Evolutionary conservation across 176 grass and related monocot genomes (phyloP).

Genomic region (Carex pumila): DNA sequence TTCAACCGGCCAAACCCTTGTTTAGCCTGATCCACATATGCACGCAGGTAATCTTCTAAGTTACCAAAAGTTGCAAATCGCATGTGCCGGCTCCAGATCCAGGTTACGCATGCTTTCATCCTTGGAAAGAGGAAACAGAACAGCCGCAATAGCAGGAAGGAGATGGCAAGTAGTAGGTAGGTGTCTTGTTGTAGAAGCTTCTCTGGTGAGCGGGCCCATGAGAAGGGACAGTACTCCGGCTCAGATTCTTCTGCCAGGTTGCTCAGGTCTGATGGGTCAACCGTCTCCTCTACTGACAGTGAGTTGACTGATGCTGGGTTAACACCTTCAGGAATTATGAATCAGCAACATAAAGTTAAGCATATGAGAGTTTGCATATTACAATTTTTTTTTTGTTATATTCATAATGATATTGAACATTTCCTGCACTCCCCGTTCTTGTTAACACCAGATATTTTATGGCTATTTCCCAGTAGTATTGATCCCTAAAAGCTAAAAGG

Average conservation of each 20-base stretch:
- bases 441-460: neutral
- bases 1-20: constrained; percentile 42
- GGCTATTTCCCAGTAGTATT: neutral
- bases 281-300: constrained; percentile 27
- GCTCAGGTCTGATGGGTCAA: constrained; percentile 37
- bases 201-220: constrained; percentile 91
- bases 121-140: constrained; percentile 59
- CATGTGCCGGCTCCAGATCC: constrained; percentile 60
- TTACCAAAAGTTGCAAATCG: constrained; percentile 46
- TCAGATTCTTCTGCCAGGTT: constrained; percentile 39
- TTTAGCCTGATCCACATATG: constrained; percentile 60
- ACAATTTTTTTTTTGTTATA: neutral
- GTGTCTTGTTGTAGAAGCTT: constrained; percentile 92
- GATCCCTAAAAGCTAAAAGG: neutral
- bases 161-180: constrained; percentile 66
- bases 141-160: constrained; percentile 62
- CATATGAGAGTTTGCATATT: neutral
- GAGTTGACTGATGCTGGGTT: constrained; percentile 39
- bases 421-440: neutral
- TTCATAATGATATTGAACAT: neutral
- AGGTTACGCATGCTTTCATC: constrained; percentile 41
- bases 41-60: constrained; percentile 49
- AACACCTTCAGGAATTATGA: constrained; percentile 48
- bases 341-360: constrained; percentile 1
- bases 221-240: constrained; percentile 83